A percentile compares a stretch with the other conserved stretches of the same genome.
These are phyloP conservation scores for Monosiga brevicollis DNA, from an alignment of 78 protist genomes.

Conservation along the genomic window DNA sequence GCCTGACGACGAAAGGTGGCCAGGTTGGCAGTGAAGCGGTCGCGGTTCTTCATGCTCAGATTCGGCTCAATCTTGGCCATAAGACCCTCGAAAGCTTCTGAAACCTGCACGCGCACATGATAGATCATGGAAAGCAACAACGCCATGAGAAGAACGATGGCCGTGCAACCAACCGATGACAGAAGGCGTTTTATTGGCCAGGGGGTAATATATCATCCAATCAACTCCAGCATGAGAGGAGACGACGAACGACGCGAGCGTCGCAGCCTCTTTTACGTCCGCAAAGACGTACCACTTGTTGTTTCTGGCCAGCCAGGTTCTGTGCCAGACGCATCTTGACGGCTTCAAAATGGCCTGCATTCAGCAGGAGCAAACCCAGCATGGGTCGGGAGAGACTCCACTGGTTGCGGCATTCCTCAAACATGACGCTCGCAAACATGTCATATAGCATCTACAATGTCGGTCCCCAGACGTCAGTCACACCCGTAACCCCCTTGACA, in stretches of 20 bases:
- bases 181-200: no score
- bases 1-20: conserved; percentile 30
- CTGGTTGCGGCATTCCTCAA: conserved; percentile 35
- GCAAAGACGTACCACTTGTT: no score
- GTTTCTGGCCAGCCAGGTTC: conserved; percentile 1
- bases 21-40: conserved; percentile 39
- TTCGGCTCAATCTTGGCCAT: conserved; percentile 19
- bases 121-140: not conserved
- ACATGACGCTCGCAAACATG: conserved; percentile 22
- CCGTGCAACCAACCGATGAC: not conserved
- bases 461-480: not conserved
- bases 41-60: conserved; percentile 28
- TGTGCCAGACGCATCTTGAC: not conserved
- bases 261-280: no score
- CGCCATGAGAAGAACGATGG: not conserved
- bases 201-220: no score
- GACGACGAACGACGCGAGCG: no score
- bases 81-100: conserved; percentile 22
- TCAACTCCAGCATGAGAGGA: no score
- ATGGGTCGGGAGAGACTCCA: conserved; percentile 48
- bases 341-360: not conserved
- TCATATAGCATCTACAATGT: conserved; percentile 2
- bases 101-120: not conserved
- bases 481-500: no score
- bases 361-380: conserved; percentile 33